These are phyloP conservation scores for Dinochytrium kinnereticum DNA, from an alignment of 371 early-diverging fungal genomes.

Conservation along the genomic window DNA sequence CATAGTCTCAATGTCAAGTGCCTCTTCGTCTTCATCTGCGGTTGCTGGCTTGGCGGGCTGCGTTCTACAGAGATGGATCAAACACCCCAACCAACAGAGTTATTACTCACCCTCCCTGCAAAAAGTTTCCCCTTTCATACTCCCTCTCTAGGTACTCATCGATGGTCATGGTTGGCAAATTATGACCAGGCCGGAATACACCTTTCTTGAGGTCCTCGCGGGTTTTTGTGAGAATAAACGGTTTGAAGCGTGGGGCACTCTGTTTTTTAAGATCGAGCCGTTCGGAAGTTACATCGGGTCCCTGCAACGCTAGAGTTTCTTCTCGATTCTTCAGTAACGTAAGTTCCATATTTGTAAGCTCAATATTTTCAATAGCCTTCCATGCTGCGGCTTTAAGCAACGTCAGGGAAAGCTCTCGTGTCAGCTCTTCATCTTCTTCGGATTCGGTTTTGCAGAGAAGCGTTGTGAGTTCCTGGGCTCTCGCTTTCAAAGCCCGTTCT, in stretches of 20 bases:
- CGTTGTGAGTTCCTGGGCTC: conserved; percentile 51
- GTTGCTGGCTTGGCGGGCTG: conserved; percentile 65
- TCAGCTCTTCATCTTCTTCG: conserved; percentile 55
- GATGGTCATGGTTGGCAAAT: conserved; percentile 94
- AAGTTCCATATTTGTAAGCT: conserved; percentile 72
- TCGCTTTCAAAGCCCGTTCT: conserved; percentile 67
- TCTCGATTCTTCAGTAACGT: conserved; percentile 66
- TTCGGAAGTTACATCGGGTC: neutral
- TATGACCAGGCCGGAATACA: conserved; percentile 88
- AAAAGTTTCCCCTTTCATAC: conserved; percentile 83
- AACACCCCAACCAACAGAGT: conserved; percentile 5
- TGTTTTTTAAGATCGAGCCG: neutral
- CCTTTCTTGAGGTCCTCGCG: conserved; percentile 72
- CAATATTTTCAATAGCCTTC: conserved; percentile 66
- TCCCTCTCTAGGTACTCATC: conserved; percentile 93
- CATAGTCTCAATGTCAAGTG: conserved; percentile 78
- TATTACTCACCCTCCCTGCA: conserved; percentile 75
- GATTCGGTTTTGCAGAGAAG: conserved; percentile 22
- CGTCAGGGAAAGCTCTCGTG: conserved; percentile 68
- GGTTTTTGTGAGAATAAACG: conserved; percentile 87
- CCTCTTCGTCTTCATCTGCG: conserved; percentile 84
- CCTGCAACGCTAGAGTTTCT: neutral
- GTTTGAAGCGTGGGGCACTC: conserved; percentile 59
- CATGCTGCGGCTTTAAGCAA: conserved; percentile 66
- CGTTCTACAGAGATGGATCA: conserved; percentile 20